Conservation (phyloP, 1,139 yeast genomes). For the Candida neerlandica region DNA sequence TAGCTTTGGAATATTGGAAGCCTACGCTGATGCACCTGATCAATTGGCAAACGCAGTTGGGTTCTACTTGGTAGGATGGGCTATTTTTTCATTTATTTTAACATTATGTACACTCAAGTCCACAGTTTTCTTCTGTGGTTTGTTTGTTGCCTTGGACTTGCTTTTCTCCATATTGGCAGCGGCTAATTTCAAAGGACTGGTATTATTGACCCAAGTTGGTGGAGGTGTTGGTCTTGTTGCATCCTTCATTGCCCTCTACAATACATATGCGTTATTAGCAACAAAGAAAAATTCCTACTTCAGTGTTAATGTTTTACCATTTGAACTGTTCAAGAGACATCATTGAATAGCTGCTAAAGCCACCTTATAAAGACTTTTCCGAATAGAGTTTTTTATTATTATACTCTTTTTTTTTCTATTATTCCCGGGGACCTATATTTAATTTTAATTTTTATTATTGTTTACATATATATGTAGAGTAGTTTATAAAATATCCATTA, state of each 20-base stretch:
- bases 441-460: background rate
- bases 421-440: background rate
- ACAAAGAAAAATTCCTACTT: conserved; percentile 33
- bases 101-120: conserved; percentile 45
- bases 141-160: conserved; percentile 37
- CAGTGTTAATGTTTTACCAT: conserved; percentile 25
- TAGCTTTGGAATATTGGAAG: conserved; percentile 55
- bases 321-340: conserved; percentile 10
- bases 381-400: background rate
- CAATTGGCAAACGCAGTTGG: conserved; percentile 39
- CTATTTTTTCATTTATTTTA: conserved; percentile 43
- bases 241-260: conserved; percentile 45
- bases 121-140: conserved; percentile 40
- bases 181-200: conserved; percentile 37
- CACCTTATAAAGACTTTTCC: background rate
- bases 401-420: background rate
- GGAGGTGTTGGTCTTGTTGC: conserved; percentile 49
- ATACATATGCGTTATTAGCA: conserved; percentile 39
- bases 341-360: background rate
- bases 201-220: conserved; percentile 39
- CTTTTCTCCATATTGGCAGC: conserved; percentile 46
- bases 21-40: conserved; percentile 46
- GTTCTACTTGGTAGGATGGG: conserved; percentile 48
- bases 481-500: background rate
- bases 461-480: background rate